Conservation (phyloP, 202 grass and related monocot species). For the Setaria italica region DNA sequence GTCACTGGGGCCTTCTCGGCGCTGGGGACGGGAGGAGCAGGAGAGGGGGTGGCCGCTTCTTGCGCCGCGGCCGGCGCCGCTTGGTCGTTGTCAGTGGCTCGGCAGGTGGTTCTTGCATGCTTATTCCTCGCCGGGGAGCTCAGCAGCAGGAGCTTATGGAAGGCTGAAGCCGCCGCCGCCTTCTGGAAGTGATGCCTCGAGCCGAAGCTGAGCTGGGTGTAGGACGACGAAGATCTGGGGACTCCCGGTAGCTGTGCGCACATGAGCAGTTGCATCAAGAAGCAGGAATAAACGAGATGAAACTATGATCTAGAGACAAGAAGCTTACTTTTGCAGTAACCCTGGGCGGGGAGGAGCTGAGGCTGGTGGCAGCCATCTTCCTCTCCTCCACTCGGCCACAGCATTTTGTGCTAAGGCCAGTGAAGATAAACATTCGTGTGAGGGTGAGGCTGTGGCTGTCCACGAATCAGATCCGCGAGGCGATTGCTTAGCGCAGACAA, state of each 20-base stretch:
- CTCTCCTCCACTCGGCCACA: conserved; percentile 43
- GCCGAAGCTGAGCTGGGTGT: conserved; percentile 56
- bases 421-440: conserved; percentile 54
- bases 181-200: conserved; percentile 52
- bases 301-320: neutral
- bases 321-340: conserved; percentile 51
- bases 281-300: neutral
- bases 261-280: neutral
- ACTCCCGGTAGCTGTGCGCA: conserved; percentile 48
- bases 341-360: conserved; percentile 54
- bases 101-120: conserved; percentile 43
- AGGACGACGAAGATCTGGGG: conserved; percentile 37
- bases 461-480: neutral
- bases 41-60: conserved; percentile 33
- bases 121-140: conserved; percentile 32
- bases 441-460: conserved; percentile 44
- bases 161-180: neutral
- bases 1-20: neutral
- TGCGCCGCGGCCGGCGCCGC: conserved; percentile 43
- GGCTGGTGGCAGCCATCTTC: conserved; percentile 58
- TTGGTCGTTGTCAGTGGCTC: conserved; percentile 64
- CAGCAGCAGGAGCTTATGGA: conserved; percentile 36
- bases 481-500: neutral
- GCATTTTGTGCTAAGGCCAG: conserved; percentile 43
- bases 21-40: neutral